A percentile compares a stretch with the other conserved stretches of the same genome.
Conservation (phyloP, 148 eudicot genomes). For the Mesembryanthemum crystallinum region DNA sequence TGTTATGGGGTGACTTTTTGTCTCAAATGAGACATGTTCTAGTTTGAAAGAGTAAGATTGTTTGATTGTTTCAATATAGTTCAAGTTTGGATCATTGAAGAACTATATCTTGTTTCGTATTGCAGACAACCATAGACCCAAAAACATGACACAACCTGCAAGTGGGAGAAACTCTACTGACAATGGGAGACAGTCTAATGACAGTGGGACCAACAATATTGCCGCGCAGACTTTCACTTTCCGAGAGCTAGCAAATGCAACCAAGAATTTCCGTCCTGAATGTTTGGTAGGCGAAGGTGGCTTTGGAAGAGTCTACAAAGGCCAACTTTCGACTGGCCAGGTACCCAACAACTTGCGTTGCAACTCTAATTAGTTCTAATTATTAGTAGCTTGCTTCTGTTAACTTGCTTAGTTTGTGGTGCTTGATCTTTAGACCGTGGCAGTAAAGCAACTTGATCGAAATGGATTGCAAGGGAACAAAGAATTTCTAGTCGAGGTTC, state of each 20-base stretch:
- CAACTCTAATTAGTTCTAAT: no score
- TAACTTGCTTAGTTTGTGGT: background rate
- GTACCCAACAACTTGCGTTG: slow-evolving; percentile 24
- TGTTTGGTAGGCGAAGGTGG: slow-evolving; percentile 70
- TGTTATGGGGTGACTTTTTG: no score
- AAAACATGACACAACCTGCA: slow-evolving; percentile 29
- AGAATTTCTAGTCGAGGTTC: slow-evolving; percentile 70
- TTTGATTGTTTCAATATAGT: background rate
- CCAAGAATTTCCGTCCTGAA: slow-evolving; percentile 65
- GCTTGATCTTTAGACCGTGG: slow-evolving; percentile 39
- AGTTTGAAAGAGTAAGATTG: background rate
- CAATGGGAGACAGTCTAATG: slow-evolving; percentile 15
- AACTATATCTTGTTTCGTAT: background rate
- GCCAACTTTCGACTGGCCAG: slow-evolving; percentile 49
- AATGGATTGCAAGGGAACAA: slow-evolving; percentile 69
- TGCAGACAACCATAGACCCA: slow-evolving; percentile 32
- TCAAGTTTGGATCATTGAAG: background rate
- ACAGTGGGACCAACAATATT: slow-evolving; percentile 40
- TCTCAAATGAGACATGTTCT: background rate
- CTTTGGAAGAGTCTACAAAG: slow-evolving; percentile 71
- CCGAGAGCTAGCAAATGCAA: slow-evolving; percentile 66
- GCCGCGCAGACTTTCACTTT: slow-evolving; percentile 62
- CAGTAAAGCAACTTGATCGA: slow-evolving; percentile 69
- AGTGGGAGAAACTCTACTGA: slow-evolving; percentile 15
- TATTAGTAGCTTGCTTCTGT: no score